phyloP scores from a whole-genome alignment of 2,329 filamentous ascomycete species.

The Colletotrichum phormii region DNA sequence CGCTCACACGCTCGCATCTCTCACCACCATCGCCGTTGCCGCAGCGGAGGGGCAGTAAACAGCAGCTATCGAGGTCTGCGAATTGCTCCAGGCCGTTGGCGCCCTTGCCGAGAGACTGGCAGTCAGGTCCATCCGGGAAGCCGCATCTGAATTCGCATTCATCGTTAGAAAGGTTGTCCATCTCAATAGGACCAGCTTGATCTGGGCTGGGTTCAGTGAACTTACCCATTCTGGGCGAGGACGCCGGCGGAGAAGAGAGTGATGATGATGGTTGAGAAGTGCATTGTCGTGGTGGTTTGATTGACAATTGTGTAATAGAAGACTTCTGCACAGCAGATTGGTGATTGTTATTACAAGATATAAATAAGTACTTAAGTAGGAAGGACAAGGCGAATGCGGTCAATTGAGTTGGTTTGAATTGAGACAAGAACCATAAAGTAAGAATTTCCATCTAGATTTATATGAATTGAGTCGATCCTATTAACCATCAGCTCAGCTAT shows the following conservation, averaged over 20 bases:
- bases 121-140: slow-evolving; percentile 10
- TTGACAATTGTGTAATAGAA: neutral
- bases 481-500: neutral
- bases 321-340: neutral
- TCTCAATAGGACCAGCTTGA: neutral
- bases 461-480: neutral
- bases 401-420: neutral
- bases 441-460: neutral
- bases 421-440: neutral
- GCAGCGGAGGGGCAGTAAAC: slow-evolving; percentile 8
- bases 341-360: neutral
- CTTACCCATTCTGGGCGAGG: slow-evolving; percentile 5
- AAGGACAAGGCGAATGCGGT: neutral
- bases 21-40: slow-evolving; percentile 20
- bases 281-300: neutral
- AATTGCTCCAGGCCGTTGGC: slow-evolving; percentile 24
- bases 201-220: neutral
- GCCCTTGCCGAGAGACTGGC: slow-evolving; percentile 13
- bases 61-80: slow-evolving; percentile 12
- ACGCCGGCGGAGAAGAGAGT: neutral
- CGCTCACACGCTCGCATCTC: slow-evolving; percentile 15
- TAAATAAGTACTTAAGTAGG: neutral
- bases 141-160: neutral
- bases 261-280: neutral
- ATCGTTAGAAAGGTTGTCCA: neutral